phyloP scores from a whole-genome alignment of 2,329 filamentous ascomycete species.

The Aspergillus luchuensis region DNA sequence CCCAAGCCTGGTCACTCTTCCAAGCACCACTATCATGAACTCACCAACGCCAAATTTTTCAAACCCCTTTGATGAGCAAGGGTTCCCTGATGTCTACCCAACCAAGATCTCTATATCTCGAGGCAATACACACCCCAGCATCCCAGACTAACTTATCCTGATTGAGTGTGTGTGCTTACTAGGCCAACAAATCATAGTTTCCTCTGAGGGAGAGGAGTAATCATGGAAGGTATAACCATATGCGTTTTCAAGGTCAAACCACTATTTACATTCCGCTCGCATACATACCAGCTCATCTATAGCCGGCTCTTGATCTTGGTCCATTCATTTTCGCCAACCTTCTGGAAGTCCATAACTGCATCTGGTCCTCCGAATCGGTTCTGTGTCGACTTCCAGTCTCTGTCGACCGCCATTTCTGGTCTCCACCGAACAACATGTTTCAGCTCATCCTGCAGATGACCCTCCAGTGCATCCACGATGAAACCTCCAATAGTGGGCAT shows the following conservation, averaged over 20 bases:
- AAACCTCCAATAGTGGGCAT: slow-evolving; percentile 53
- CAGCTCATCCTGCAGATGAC: slow-evolving; percentile 45
- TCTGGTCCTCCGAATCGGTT: slow-evolving; percentile 51
- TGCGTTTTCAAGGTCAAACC: background rate
- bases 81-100: too few relatives aligned
- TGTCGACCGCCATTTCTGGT: slow-evolving; percentile 50
- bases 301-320: slow-evolving; percentile 26
- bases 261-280: background rate
- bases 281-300: background rate
- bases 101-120: too few relatives aligned
- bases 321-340: slow-evolving; percentile 43
- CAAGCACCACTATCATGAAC: too few relatives aligned
- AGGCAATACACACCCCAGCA: too few relatives aligned
- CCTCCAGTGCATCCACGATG: slow-evolving; percentile 52
- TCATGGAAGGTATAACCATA: too few relatives aligned
- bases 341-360: slow-evolving; percentile 51
- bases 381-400: slow-evolving; percentile 52
- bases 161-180: too few relatives aligned
- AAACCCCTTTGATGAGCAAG: too few relatives aligned
- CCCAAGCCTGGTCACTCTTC: too few relatives aligned
- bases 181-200: too few relatives aligned
- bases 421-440: slow-evolving; percentile 51
- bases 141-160: too few relatives aligned
- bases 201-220: too few relatives aligned
- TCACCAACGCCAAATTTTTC: too few relatives aligned